Evolutionary conservation across 2,329 filamentous ascomycete species (phyloP).

Genomic region (Lecanicillium sp.): DNA sequence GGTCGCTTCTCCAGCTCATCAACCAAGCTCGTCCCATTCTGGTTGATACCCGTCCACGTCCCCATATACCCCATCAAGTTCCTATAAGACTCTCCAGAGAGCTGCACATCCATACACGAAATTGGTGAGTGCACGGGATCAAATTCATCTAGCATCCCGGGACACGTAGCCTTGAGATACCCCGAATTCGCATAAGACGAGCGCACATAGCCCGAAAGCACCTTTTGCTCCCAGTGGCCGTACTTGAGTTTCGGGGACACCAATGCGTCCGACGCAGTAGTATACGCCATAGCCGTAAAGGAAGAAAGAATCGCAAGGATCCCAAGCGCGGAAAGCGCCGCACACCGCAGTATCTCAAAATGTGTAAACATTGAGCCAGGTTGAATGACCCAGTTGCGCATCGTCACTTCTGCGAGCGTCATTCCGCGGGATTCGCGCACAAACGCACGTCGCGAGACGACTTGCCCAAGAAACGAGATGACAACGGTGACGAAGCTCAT

Average conservation of each 20-base stretch:
- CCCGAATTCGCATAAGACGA: constrained; percentile 54
- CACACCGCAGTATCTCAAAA: constrained; percentile 55
- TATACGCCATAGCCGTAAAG: constrained; percentile 62
- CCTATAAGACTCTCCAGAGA: constrained; percentile 61
- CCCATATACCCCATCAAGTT: constrained; percentile 56
- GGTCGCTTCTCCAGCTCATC: constrained; percentile 42
- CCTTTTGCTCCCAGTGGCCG: constrained; percentile 38
- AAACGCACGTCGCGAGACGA: constrained; percentile 61
- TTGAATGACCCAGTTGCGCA: constrained; percentile 67
- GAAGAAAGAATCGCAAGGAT: constrained; percentile 55
- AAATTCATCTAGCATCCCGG: constrained; percentile 45
- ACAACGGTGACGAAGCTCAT: constrained; percentile 71
- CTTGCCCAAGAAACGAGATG: constrained; percentile 66
- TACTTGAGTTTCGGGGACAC: constrained; percentile 64
- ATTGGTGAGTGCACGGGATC: constrained; percentile 32
- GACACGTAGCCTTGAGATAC: constrained; percentile 49
- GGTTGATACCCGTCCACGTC: constrained; percentile 43
- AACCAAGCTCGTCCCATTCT: constrained; percentile 31
- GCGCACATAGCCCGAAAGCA: constrained; percentile 48
- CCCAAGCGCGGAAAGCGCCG: constrained; percentile 56
- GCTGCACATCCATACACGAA: constrained; percentile 61
- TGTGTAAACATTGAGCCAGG: constrained; percentile 67
- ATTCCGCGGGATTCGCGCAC: constrained; percentile 53
- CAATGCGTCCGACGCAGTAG: constrained; percentile 66
- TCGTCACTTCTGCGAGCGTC: constrained; percentile 67